Conservation (phyloP, 768 basidiomycete species). For the Neoboletus magnificus region DNA sequence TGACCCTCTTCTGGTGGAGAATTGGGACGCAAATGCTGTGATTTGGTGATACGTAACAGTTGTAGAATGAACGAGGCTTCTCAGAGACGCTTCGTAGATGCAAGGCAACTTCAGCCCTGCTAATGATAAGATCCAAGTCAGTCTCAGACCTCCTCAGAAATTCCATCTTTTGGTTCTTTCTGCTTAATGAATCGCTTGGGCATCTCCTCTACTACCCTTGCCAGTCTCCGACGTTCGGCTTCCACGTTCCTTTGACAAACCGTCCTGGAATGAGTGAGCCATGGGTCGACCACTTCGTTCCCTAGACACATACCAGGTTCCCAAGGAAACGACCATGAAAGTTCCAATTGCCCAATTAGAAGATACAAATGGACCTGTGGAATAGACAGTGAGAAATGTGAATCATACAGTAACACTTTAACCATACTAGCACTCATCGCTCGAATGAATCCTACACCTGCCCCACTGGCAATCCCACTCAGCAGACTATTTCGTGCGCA, state of each 20-base stretch:
- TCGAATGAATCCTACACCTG: conserved; percentile 72
- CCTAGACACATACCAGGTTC: conserved; percentile 56
- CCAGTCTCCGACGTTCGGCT: conserved; percentile 52
- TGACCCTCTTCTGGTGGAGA: conserved; percentile 69
- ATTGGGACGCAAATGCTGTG: conserved; percentile 56
- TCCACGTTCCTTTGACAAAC: conserved; percentile 57
- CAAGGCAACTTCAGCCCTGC: background rate
- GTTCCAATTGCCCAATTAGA: conserved; percentile 80
- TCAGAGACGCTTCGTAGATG: background rate
- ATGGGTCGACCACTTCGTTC: background rate
- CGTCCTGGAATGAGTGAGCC: conserved; percentile 42
- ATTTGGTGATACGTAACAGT: conserved; percentile 47
- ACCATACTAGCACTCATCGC: conserved; percentile 61
- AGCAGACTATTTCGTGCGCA: conserved; percentile 75
- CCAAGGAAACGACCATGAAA: conserved; percentile 62
- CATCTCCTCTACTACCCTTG: conserved; percentile 57
- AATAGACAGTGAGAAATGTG: conserved; percentile 4
- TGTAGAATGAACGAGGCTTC: background rate
- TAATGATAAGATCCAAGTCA: background rate
- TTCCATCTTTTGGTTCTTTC: conserved; percentile 32
- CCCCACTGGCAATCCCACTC: conserved; percentile 76
- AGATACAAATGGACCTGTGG: conserved; percentile 54
- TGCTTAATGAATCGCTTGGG: conserved; percentile 53
- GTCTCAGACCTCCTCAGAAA: conserved; percentile 6
- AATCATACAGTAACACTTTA: background rate